Evolutionary conservation across 352 stramenopile genomes (phyloP).

Genomic region (Pythium guiyangense): DNA sequence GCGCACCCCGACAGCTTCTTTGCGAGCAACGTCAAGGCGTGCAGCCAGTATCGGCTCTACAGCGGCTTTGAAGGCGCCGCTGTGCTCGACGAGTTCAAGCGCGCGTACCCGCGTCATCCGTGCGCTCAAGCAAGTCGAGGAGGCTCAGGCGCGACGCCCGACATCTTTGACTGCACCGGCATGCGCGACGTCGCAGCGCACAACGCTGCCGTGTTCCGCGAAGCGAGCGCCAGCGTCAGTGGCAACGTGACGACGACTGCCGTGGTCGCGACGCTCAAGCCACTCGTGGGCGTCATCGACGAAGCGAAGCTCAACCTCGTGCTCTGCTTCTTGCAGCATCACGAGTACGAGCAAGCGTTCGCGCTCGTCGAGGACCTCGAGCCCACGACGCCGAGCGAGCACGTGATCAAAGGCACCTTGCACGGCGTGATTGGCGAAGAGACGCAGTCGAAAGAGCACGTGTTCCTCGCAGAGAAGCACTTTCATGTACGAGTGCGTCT

Average conservation of each 20-base stretch:
- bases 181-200: constrained; percentile 40
- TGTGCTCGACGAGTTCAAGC: constrained; percentile 82
- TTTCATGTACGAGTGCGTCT: constrained; percentile 44
- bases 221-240: not conserved
- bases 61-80: constrained; percentile 48
- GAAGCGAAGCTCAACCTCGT: constrained; percentile 57
- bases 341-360: constrained; percentile 46
- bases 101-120: constrained; percentile 39
- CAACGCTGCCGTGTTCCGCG: constrained; percentile 49
- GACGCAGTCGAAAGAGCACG: constrained; percentile 53
- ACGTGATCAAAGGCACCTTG: constrained; percentile 54
- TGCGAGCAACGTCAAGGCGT: constrained; percentile 67
- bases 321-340: constrained; percentile 41
- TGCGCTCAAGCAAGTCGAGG: constrained; percentile 7
- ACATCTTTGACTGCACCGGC: constrained; percentile 11
- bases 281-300: constrained; percentile 35
- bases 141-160: not conserved
- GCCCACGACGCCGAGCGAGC: constrained; percentile 31
- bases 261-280: constrained; percentile 17
- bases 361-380: constrained; percentile 55
- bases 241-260: not conserved
- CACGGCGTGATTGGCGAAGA: constrained; percentile 58
- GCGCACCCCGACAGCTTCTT: constrained; percentile 49
- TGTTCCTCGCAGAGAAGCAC: constrained; percentile 71
- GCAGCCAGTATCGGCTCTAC: constrained; percentile 55